Evolutionary conservation across 345 rosid species (phyloP).

Genomic region (Bretschneidera sinensis): DNA sequence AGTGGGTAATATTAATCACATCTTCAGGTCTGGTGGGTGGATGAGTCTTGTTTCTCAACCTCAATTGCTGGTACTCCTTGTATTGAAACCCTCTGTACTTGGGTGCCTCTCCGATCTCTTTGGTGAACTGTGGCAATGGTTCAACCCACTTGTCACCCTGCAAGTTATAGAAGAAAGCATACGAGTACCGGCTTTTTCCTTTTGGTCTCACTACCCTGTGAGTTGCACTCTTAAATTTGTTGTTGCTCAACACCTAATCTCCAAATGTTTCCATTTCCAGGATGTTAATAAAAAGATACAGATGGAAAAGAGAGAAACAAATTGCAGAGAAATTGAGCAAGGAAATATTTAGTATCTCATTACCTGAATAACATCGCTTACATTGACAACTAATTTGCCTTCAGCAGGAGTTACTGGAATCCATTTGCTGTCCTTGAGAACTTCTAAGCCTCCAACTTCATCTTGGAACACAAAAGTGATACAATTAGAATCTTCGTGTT

Average conservation of each 20-base stretch:
- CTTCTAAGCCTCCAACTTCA: conserved; percentile 46
- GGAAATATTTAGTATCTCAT: too few species aligned
- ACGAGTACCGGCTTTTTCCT: conserved; percentile 36
- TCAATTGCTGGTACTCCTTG: conserved; percentile 36
- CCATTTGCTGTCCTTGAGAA: conserved; percentile 38
- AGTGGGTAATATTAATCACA: conserved; percentile 44
- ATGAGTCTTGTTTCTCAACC: conserved; percentile 45
- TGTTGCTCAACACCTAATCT: conserved; percentile 52
- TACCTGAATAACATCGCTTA: conserved; percentile 50
- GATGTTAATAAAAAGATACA: background rate
- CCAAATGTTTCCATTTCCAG: background rate
- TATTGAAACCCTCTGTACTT: conserved; percentile 37
- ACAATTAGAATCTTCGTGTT: conserved; percentile 47
- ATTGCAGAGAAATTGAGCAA: background rate
- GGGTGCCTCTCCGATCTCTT: conserved; percentile 39
- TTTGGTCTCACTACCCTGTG: conserved; percentile 45
- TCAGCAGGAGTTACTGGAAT: conserved; percentile 29
- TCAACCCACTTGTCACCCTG: conserved; percentile 50
- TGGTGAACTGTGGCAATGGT: conserved; percentile 41
- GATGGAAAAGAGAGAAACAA: background rate
- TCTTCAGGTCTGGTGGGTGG: conserved; percentile 47
- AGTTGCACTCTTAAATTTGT: conserved; percentile 48
- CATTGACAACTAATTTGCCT: conserved; percentile 35
- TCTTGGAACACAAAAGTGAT: conserved; percentile 50
- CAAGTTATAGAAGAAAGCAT: conserved; percentile 46